phyloP scores from a whole-genome alignment of 169 alveolate genomes.

The Eimeria brunetti region DNA sequence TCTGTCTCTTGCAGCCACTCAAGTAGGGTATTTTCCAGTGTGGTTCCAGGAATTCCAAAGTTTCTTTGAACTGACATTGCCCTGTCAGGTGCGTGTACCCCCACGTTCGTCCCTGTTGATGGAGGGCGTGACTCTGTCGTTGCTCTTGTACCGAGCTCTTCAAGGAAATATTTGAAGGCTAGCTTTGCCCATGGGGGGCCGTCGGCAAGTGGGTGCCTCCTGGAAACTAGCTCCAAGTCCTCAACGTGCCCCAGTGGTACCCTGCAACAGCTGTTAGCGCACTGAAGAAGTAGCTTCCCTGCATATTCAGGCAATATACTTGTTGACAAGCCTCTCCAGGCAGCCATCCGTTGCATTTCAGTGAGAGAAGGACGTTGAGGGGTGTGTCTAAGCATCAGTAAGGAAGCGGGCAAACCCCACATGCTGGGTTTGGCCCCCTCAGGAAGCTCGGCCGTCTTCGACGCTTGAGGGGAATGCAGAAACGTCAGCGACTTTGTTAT shows the following conservation, averaged over 20 bases:
- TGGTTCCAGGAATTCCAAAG: neutral
- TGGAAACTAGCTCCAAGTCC: slow-evolving; percentile 45
- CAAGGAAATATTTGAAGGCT: slow-evolving; percentile 37
- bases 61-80: neutral
- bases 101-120: neutral
- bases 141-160: slow-evolving; percentile 19
- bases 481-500: slow-evolving; percentile 4
- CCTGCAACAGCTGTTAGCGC: slow-evolving; percentile 68
- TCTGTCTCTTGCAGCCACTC: slow-evolving; percentile 58
- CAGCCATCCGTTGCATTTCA: neutral
- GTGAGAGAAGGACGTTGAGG: slow-evolving; percentile 13
- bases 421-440: slow-evolving; percentile 60
- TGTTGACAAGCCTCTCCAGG: slow-evolving; percentile 24
- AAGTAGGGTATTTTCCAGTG: slow-evolving; percentile 28
- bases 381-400: slow-evolving; percentile 17
- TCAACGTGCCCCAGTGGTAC: slow-evolving; percentile 44
- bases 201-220: neutral
- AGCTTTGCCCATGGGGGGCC: slow-evolving; percentile 52
- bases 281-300: slow-evolving; percentile 9
- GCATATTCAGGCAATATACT: neutral
- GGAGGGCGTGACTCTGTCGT: neutral
- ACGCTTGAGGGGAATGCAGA: slow-evolving; percentile 34
- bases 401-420: slow-evolving; percentile 69
- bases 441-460: slow-evolving; percentile 33
- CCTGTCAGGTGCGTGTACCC: neutral